Percentiles rank a stretch among this genome's conserved stretches.
Conservation (phyloP, 495 filamentous ascomycete species). For the Bombardia bombarda region DNA sequence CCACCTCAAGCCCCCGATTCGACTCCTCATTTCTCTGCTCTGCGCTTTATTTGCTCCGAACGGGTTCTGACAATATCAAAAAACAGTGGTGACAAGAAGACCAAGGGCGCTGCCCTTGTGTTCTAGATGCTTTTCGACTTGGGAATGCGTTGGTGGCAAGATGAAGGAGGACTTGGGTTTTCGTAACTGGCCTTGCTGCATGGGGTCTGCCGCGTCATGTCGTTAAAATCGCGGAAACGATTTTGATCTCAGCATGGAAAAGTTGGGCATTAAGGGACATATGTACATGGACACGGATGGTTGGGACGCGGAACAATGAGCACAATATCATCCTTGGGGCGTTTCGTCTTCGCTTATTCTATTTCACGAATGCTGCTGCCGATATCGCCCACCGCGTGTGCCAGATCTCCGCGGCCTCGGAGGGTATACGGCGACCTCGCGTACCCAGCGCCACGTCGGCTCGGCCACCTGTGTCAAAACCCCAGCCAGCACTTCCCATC, state of each 20-base stretch:
- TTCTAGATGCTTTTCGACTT: constrained; percentile 56
- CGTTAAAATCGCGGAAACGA: constrained; percentile 16
- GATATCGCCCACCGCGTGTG: constrained; percentile 5
- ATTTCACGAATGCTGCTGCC: constrained; percentile 22
- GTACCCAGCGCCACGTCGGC: too few species aligned
- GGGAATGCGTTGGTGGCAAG: constrained; percentile 17
- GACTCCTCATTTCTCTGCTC: too few species aligned
- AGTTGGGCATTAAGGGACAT: constrained; percentile 22
- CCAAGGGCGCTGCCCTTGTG: constrained; percentile 98
- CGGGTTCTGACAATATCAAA: constrained; percentile 17
- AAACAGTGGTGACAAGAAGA: constrained; percentile 99
- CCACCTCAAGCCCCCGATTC: too few species aligned
- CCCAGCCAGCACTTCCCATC: too few species aligned
- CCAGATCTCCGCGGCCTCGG: neutral
- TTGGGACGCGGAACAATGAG: constrained; percentile 25
- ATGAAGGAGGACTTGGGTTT: constrained; percentile 19
- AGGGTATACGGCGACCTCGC: too few species aligned
- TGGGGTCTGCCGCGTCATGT: constrained; percentile 20
- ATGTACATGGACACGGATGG: constrained; percentile 31
- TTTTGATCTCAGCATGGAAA: constrained; percentile 25
- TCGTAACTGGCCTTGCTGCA: constrained; percentile 20
- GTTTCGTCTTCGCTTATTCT: constrained; percentile 28
- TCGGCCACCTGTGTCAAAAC: too few species aligned
- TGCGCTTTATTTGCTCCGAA: too few species aligned
- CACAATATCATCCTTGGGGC: constrained; percentile 32